Evolutionary conservation across 352 stramenopile genomes (phyloP).

Genomic region (Phytophthora sojae): DNA sequence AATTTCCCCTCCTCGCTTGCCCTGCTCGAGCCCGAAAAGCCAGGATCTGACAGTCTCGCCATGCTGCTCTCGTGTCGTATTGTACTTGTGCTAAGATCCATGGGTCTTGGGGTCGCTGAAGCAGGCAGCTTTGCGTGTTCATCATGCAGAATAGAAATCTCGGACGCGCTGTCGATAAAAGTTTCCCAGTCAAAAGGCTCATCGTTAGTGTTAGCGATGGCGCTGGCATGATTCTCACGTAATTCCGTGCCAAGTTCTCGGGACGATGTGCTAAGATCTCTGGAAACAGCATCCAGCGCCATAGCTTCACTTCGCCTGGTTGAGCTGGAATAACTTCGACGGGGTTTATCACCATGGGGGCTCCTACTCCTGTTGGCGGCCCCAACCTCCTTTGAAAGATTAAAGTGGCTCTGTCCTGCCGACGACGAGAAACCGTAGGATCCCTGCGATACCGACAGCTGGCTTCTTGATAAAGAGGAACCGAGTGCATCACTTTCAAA

Average conservation of each 20-base stretch:
- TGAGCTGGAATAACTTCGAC: constrained; percentile 14
- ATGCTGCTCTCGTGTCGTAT: constrained; percentile 31
- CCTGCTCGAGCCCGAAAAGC: background rate
- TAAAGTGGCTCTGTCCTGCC: constrained; percentile 19
- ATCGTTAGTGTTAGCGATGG: constrained; percentile 10
- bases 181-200: constrained; percentile 68
- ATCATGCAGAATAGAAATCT: constrained; percentile 37
- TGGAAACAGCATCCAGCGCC: constrained; percentile 32
- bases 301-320: constrained; percentile 24
- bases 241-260: constrained; percentile 5
- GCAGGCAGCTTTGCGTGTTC: constrained; percentile 22
- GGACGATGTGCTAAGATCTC: constrained; percentile 26
- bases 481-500: constrained; percentile 42
- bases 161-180: constrained; percentile 67
- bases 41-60: constrained; percentile 8
- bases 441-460: constrained; percentile 51
- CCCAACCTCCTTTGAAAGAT: constrained; percentile 23
- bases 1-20: constrained; percentile 9
- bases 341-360: background rate
- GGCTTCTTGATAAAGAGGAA: constrained; percentile 65
- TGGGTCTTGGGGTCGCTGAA: constrained; percentile 13
- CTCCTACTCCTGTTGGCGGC: constrained; percentile 9
- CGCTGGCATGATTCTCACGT: constrained; percentile 21
- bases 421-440: constrained; percentile 32
- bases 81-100: constrained; percentile 36